Percentiles rank a stretch among this genome's conserved stretches.
These are phyloP conservation scores for Neltuma alba DNA, from an alignment of 306 rosid species.

Conservation along the genomic window DNA sequence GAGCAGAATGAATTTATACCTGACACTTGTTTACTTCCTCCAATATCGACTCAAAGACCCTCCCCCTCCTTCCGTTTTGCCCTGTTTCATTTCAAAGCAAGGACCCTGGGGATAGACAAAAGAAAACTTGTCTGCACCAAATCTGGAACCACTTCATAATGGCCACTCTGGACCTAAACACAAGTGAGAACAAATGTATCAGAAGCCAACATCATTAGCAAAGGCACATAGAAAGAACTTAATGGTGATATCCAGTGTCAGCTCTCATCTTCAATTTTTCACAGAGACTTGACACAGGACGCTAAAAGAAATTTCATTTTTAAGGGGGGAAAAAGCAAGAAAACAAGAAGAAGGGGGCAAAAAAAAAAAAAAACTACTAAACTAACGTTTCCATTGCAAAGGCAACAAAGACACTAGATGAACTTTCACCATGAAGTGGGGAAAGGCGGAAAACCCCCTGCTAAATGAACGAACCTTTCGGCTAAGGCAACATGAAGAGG, in stretches of 20 bases:
- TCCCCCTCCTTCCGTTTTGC: too few relatives aligned
- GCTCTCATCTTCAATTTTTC: slow-evolving; percentile 16
- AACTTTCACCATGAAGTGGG: background rate
- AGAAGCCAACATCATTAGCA: slow-evolving; percentile 28
- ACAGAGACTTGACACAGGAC: slow-evolving; percentile 4
- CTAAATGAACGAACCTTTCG: background rate
- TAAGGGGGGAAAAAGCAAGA: too few relatives aligned
- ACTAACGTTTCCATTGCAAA: background rate
- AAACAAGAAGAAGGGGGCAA: too few relatives aligned
- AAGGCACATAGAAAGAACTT: slow-evolving; percentile 16
- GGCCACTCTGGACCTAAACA: slow-evolving; percentile 91
- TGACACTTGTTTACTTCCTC: too few relatives aligned
- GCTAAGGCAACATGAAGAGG: background rate
- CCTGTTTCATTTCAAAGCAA: too few relatives aligned
- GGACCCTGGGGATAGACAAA: slow-evolving; percentile 96
- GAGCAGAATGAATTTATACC: too few relatives aligned
- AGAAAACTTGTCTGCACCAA: slow-evolving; percentile 94
- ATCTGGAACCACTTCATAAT: slow-evolving; percentile 95
- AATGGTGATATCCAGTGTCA: slow-evolving; percentile 6
- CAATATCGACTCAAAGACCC: too few relatives aligned
- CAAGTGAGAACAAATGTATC: slow-evolving; percentile 25
- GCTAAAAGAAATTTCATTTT: too few relatives aligned
- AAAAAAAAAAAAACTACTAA: too few relatives aligned
- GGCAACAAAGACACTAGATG: background rate
- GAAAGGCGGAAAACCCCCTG: background rate